Conservation (phyloP, 305 asterid species). For the Solanum hybrid region DNA sequence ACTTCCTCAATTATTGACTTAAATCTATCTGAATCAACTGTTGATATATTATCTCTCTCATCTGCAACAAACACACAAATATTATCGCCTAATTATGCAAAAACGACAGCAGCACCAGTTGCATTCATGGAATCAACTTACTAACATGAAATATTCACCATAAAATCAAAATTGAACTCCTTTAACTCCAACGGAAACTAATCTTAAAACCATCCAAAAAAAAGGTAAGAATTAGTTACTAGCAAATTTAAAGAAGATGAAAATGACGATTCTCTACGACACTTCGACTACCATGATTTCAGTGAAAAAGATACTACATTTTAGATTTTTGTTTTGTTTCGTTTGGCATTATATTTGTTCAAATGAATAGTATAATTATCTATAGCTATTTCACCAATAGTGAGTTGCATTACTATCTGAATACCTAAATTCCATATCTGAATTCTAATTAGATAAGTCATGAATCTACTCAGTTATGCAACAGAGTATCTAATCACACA, state of each 20-base stretch:
- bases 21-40: slow-evolving; percentile 55
- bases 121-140: background rate
- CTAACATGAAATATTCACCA: background rate
- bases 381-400: background rate
- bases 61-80: slow-evolving; percentile 38
- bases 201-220: background rate
- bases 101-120: background rate
- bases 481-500: background rate
- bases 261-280: background rate
- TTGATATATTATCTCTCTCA: slow-evolving; percentile 63
- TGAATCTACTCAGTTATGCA: background rate
- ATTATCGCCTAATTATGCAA: background rate
- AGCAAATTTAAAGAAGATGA: background rate
- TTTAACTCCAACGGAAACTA: background rate
- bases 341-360: background rate
- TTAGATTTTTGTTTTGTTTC: background rate
- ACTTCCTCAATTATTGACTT: slow-evolving; percentile 63
- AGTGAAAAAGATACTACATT: background rate
- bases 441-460: background rate
- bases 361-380: background rate
- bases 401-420: no score
- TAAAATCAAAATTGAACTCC: background rate
- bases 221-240: background rate
- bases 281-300: background rate
- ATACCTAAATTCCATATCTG: background rate